Percentiles rank a stretch among this genome's conserved stretches.
These are phyloP conservation scores for Xylaria nigripes DNA, from an alignment of 495 filamentous ascomycete genomes.

Conservation along the genomic window DNA sequence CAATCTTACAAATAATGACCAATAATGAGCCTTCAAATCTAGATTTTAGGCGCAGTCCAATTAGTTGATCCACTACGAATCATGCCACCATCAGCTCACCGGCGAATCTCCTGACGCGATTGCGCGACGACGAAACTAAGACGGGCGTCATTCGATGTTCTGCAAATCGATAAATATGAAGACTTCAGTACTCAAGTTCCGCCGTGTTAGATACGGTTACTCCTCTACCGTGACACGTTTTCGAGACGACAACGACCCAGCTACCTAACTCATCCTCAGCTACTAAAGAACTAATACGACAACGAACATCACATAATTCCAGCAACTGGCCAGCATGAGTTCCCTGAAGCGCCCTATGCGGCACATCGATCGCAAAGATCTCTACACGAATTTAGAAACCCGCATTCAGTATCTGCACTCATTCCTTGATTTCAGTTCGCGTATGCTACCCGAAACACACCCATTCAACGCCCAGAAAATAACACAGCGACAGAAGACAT, in stretches of 20 bases:
- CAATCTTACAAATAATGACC: too few relatives aligned
- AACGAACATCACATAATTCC: neutral
- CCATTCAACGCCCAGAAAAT: neutral
- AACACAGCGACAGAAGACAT: constrained; percentile 47
- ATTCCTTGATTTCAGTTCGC: constrained; percentile 62
- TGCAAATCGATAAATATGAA: neutral
- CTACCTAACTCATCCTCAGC: too few relatives aligned
- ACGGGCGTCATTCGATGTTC: neutral
- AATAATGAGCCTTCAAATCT: too few relatives aligned
- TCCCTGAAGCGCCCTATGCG: constrained; percentile 30
- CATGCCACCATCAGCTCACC: constrained; percentile 10
- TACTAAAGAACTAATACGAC: neutral
- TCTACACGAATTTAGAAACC: constrained; percentile 59
- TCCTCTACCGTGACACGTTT: too few relatives aligned
- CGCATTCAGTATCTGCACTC: constrained; percentile 62
- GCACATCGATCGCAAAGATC: constrained; percentile 59
- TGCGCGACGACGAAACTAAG: constrained; percentile 1
- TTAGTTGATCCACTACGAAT: constrained; percentile 4
- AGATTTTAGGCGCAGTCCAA: neutral
- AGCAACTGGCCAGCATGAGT: constrained; percentile 2
- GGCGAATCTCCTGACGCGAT: neutral
- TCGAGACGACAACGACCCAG: too few relatives aligned
- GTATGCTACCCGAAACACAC: constrained; percentile 31
- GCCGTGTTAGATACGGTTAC: neutral
- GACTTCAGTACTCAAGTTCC: neutral